Evolutionary conservation across 176 grass and related monocot genomes (phyloP), one percentile per base, ranked within the genome.

Genomic region (Avena atlantica): DNA sequence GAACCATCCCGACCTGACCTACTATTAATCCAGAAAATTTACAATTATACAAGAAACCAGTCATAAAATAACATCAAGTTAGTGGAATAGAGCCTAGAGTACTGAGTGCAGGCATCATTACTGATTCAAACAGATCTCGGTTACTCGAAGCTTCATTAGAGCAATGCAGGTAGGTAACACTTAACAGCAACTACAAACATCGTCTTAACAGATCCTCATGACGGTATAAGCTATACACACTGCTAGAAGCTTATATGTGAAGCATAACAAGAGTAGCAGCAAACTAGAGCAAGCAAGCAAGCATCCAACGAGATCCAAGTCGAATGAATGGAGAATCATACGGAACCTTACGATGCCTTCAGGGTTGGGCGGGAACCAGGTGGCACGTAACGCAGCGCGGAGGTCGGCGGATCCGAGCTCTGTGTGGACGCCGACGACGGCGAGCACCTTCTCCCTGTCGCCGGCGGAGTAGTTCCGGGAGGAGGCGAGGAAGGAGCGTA

Each of bases 351-450:
- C 83, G 86, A 99, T 84, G 70, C 87, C 94, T 78, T 99, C 92
- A 37, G 97, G 76, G 66, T 96, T 90, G 76, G 87, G 78, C 2
- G 97, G 97, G 87, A 99, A 99, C 97, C 94, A 99, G 59, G 97
- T 96, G 56, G 82, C 88, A 11, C 97, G 89, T 17, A 99, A 92
- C 51, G 90, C 94, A 1, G 82, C 89, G 19, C 92, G 90, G 31
- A 83, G 90, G 12, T 84, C 94, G 82, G 88, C 83, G 40, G 90
- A 92, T 72, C 89, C 86, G 63, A 91, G 89, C 21, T 88, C 87
- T 9, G 94, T 99, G 77, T 93, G 91, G 44, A 99, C 90, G 20
- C 97, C 94, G 4, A 99, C 92, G 25, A 99, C 53, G 11, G 90
- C 97, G 67, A 99, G 90, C 87, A 92, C 92, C 90, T 94, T 99